Evolutionary conservation across 495 filamentous ascomycete species (phyloP).

Genomic region (Neurospora intermedia): DNA sequence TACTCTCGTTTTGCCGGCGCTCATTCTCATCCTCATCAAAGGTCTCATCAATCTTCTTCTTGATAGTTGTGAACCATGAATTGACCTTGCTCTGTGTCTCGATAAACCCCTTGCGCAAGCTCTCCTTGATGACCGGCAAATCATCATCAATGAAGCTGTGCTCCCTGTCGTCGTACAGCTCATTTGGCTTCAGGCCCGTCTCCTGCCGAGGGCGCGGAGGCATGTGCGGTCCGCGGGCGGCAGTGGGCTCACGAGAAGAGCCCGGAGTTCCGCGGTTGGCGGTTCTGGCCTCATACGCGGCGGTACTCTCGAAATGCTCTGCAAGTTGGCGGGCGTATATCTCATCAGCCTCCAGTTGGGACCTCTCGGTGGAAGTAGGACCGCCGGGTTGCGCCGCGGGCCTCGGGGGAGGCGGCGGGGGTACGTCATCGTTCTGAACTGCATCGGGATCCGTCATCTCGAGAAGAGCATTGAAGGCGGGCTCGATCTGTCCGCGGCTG

Average conservation of each 20-base stretch:
- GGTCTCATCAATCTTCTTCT: slow-evolving; percentile 83
- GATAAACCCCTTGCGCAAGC: slow-evolving; percentile 86
- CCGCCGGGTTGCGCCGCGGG: slow-evolving; percentile 32
- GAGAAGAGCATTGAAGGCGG: slow-evolving; percentile 90
- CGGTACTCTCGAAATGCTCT: slow-evolving; percentile 66
- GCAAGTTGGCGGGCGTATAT: slow-evolving; percentile 88
- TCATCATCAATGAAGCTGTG: slow-evolving; percentile 95
- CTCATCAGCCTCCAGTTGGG: slow-evolving; percentile 84
- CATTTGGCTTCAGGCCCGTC: slow-evolving; percentile 34
- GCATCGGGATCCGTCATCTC: slow-evolving; percentile 92
- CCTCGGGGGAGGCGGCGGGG: slow-evolving; percentile 62
- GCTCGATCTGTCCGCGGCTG: slow-evolving; percentile 79
- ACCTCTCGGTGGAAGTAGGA: slow-evolving; percentile 49
- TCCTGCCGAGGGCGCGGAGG: slow-evolving; percentile 32
- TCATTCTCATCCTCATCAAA: slow-evolving; percentile 49
- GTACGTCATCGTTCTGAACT: slow-evolving; percentile 45
- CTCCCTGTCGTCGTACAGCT: slow-evolving; percentile 45
- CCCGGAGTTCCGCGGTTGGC: slow-evolving; percentile 26
- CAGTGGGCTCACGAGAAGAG: background rate
- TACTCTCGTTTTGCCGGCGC: slow-evolving; percentile 18
- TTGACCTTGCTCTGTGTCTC: slow-evolving; percentile 93
- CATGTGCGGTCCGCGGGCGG: slow-evolving; percentile 16
- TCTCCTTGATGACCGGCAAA: slow-evolving; percentile 84
- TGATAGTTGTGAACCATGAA: slow-evolving; percentile 78
- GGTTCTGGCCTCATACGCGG: slow-evolving; percentile 40